Evolutionary conservation across 441 rosid species (phyloP), one percentile per base, ranked within the genome.

Genomic region (Bocquillonia castaneifolia): DNA sequence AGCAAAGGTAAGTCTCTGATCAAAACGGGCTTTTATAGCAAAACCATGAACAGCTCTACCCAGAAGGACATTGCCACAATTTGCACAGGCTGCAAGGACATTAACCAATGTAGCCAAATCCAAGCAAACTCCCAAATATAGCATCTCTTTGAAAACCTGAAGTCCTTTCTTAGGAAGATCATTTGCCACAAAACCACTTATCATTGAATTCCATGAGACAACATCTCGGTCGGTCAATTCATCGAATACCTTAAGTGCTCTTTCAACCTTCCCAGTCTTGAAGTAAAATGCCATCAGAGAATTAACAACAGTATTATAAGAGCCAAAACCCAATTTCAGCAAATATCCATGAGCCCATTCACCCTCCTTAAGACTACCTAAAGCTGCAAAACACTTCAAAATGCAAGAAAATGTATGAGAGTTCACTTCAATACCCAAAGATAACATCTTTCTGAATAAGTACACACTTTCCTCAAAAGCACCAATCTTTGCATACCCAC

Each of bases 171-270:
- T 72, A 39, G 78, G 73, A 23, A 82, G 58, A 9, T 78, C 82
- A 44, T 79, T 83, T 3, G 81, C 76, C 0, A 82, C 75, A 63
- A 67, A 78, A 28, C 91, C 93, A 69, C 87, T 79, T 59, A 83
- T 80, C 75, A 88, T 85, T 0, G 88, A 83, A 53, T 86, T 90
- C 96, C 96, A 88, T 0, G 90, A 82, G 18, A 90, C 69, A 25
- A 84, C 77, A 83, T 88, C 93, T 74, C 88, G 37, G 13, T 81
- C 84, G 76, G 37, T 51, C 90, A 88, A 78, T 85, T 72, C 75
- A 39, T 88, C 92, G n/a, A 90, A 86, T 90, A 90, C 60, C 67
- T 85, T 82, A 10, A 61, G 76, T 44, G 96, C 96, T 10, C 70
- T 69, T 8, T 73, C 74, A 28, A 78, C 75, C 77, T 79, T 81